Conservation (phyloP, 2,329 filamentous ascomycete genomes). For the Pseudodiploospora longispora region DNA sequence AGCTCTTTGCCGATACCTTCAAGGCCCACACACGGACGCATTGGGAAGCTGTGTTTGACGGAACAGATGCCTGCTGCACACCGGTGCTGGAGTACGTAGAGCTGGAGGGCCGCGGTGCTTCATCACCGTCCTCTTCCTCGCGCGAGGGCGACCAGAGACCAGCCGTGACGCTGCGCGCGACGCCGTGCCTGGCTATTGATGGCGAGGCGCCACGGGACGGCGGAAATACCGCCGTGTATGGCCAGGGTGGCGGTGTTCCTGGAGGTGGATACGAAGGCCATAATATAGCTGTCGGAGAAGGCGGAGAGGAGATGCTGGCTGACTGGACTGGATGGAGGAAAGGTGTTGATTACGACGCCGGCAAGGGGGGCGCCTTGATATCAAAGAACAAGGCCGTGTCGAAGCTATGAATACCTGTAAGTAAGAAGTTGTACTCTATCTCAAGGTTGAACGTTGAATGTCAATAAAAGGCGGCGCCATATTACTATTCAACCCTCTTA, state of each 20-base stretch:
- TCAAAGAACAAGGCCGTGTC: slow-evolving; percentile 23
- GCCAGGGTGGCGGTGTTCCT: slow-evolving; percentile 57
- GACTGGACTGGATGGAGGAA: slow-evolving; percentile 72
- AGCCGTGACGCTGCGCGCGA: slow-evolving; percentile 57
- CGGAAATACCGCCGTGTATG: slow-evolving; percentile 28
- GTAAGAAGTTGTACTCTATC: too few species aligned
- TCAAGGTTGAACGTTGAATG: background rate
- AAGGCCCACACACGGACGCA: slow-evolving; percentile 60
- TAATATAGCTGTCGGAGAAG: slow-evolving; percentile 56
- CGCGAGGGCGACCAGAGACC: slow-evolving; percentile 64
- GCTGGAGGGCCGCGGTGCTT: slow-evolving; percentile 41
- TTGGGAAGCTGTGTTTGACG: slow-evolving; percentile 84
- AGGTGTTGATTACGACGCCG: slow-evolving; percentile 58
- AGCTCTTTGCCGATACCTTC: slow-evolving; percentile 56
- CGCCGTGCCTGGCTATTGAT: slow-evolving; percentile 56
- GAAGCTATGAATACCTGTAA: slow-evolving; percentile 20
- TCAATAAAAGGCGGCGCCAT: background rate
- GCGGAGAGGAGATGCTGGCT: slow-evolving; percentile 60
- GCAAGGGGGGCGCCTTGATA: slow-evolving; percentile 54
- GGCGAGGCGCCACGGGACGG: background rate
- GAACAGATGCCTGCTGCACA: slow-evolving; percentile 87
- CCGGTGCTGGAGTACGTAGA: slow-evolving; percentile 73
- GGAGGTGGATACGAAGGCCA: slow-evolving; percentile 60
- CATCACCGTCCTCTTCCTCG: background rate
- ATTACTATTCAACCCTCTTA: too few species aligned